Conservation (phyloP, 345 rosid genomes). For the Populus deltoides region DNA sequence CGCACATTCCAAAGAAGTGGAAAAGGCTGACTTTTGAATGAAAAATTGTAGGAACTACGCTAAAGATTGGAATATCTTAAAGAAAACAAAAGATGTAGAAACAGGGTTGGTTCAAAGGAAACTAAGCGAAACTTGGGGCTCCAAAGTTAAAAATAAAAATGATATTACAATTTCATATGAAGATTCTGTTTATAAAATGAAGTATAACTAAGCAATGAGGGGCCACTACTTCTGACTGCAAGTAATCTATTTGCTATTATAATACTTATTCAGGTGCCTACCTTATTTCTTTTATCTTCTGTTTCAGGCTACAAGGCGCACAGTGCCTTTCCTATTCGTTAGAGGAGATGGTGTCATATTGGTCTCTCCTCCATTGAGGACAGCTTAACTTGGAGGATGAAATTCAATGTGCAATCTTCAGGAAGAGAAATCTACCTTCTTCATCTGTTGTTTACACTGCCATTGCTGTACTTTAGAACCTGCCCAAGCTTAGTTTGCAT, state of each 20-base stretch:
- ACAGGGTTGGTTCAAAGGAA: not conserved
- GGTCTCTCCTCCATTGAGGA: slow-evolving; percentile 95
- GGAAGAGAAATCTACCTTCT: not conserved
- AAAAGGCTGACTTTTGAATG: not conserved
- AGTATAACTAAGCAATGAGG: not conserved
- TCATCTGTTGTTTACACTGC: not conserved
- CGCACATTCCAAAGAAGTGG: not conserved
- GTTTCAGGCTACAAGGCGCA: slow-evolving; percentile 82
- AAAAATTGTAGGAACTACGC: not conserved
- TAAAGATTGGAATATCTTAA: too few species aligned
- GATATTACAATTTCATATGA: not conserved
- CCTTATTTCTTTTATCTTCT: not conserved
- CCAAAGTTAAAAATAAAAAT: too few species aligned
- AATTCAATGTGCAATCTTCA: not conserved
- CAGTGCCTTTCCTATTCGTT: slow-evolving; percentile 82
- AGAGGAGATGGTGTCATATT: slow-evolving; percentile 98
- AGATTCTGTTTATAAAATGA: not conserved
- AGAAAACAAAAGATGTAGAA: too few species aligned
- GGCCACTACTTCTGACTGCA: not conserved
- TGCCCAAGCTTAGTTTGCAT: slow-evolving; percentile 6
- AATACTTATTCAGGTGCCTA: not conserved
- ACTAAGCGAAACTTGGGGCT: too few species aligned
- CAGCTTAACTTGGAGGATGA: slow-evolving; percentile 46
- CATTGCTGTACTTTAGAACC: not conserved
- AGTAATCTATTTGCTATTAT: not conserved